phyloP scores from a whole-genome alignment of 768 basidiomycete species.

The Amanita fuliginea region DNA sequence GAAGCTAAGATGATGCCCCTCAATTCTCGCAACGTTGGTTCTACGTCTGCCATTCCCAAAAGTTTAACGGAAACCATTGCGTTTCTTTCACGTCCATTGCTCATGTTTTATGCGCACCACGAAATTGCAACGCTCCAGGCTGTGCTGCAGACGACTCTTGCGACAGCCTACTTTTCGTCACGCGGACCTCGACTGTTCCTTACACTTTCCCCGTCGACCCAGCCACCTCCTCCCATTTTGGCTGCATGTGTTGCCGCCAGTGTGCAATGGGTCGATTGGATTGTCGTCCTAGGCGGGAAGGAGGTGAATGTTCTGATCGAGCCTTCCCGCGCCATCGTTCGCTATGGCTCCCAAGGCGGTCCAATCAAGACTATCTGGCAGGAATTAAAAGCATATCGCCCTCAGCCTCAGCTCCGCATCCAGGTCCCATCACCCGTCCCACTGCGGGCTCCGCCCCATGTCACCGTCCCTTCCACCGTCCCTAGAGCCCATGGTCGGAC shows the following conservation, averaged over 20 bases:
- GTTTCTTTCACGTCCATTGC: slow-evolving; percentile 27
- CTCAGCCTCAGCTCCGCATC: slow-evolving; percentile 10
- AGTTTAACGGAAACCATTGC: slow-evolving; percentile 21
- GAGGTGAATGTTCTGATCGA: slow-evolving; percentile 26
- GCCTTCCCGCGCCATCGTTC: slow-evolving; percentile 16
- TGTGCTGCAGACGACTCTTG: slow-evolving; percentile 22
- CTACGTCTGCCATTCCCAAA: slow-evolving; percentile 6
- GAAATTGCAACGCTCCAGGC: slow-evolving; percentile 16
- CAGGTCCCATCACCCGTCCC: slow-evolving; percentile 8
- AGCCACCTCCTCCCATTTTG: slow-evolving; percentile 26
- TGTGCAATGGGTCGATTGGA: slow-evolving; percentile 26
- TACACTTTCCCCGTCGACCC: slow-evolving; percentile 14
- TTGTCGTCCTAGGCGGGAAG: slow-evolving; percentile 20
- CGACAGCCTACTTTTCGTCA: slow-evolving; percentile 11
- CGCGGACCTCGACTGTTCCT: slow-evolving; percentile 15
- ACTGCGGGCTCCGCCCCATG: slow-evolving; percentile 10
- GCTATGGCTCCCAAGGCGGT: slow-evolving; percentile 15
- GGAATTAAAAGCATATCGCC: slow-evolving; percentile 7
- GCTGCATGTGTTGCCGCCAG: slow-evolving; percentile 22
- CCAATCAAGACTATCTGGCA: slow-evolving; percentile 19
- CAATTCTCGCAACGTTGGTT: slow-evolving; percentile 1
- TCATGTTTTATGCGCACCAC: slow-evolving; percentile 14
- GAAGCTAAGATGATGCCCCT: slow-evolving; percentile 2
- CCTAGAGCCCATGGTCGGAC: slow-evolving; percentile 17
- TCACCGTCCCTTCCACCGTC: slow-evolving; percentile 12